phyloP scores from a whole-genome alignment of 1,139 yeast species.

The Blastobotrys raffinosifermentans region DNA sequence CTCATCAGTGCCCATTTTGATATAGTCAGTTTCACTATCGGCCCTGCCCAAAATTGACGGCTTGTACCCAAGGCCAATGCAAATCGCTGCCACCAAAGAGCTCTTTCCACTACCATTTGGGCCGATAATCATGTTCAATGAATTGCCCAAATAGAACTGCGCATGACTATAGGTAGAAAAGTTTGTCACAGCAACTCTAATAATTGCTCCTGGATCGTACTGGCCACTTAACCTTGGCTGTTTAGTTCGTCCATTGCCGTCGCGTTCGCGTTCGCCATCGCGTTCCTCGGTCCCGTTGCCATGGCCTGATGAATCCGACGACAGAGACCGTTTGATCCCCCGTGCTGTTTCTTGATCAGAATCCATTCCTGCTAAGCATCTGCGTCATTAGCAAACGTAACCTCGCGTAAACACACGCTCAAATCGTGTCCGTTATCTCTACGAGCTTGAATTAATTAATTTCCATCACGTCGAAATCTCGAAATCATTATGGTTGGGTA shows the following conservation, averaged over 20 bases:
- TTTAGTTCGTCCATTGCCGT: neutral
- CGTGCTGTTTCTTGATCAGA: too few species aligned
- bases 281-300: too few species aligned
- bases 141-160: conserved; percentile 75
- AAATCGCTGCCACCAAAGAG: conserved; percentile 88
- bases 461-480: too few species aligned
- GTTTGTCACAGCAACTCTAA: conserved; percentile 60
- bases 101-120: conserved; percentile 98
- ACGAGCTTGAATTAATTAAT: too few species aligned
- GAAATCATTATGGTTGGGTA: too few species aligned
- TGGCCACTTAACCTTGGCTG: conserved; percentile 11
- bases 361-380: too few species aligned
- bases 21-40: conserved; percentile 58
- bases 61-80: conserved; percentile 82
- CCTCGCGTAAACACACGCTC: too few species aligned
- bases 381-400: too few species aligned
- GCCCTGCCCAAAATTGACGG: conserved; percentile 78
- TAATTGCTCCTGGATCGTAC: conserved; percentile 54
- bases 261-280: too few species aligned
- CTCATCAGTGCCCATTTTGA: conserved; percentile 60
- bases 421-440: too few species aligned
- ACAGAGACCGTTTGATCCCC: too few species aligned
- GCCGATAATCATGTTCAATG: conserved; percentile 87
- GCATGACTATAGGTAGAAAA: conserved; percentile 80
- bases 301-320: too few species aligned